These are phyloP conservation scores for Cicer arietinum DNA, from an alignment of 306 rosid genomes.

Conservation along the genomic window DNA sequence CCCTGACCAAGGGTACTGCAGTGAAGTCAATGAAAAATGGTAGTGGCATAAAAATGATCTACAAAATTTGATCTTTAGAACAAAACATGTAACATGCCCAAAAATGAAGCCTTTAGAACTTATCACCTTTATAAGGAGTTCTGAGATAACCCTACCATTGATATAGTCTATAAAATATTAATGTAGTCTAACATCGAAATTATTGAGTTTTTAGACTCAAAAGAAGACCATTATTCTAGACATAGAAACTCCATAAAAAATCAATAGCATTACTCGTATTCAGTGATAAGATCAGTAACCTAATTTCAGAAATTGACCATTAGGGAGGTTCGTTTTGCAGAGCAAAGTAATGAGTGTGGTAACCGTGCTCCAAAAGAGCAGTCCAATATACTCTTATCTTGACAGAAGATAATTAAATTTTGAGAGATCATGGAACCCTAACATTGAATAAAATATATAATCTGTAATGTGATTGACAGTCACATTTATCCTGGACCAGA, in stretches of 20 bases:
- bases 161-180: not conserved
- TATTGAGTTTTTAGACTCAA: conserved; percentile 22
- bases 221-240: conserved; percentile 19
- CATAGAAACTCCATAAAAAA: conserved; percentile 27
- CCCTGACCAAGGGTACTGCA: conserved; percentile 99
- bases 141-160: conserved; percentile 10
- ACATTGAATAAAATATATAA: conserved; percentile 9
- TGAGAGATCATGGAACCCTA: not conserved
- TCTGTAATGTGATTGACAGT: not conserved
- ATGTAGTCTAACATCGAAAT: conserved; percentile 22
- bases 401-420: not conserved
- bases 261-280: not conserved
- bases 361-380: conserved; percentile 18
- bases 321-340: conserved; percentile 15
- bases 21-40: conserved; percentile 38
- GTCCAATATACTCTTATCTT: not conserved
- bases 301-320: conserved; percentile 1
- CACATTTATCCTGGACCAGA: not conserved
- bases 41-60: not conserved
- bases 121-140: conserved; percentile 5
- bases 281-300: not conserved
- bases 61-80: conserved; percentile 22
- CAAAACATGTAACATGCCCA: conserved; percentile 12
- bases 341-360: not conserved
- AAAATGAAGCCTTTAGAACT: conserved; percentile 12